Base-by-base conservation (phyloP, 305 asterid species). In the Plantago coronopus region DNA sequence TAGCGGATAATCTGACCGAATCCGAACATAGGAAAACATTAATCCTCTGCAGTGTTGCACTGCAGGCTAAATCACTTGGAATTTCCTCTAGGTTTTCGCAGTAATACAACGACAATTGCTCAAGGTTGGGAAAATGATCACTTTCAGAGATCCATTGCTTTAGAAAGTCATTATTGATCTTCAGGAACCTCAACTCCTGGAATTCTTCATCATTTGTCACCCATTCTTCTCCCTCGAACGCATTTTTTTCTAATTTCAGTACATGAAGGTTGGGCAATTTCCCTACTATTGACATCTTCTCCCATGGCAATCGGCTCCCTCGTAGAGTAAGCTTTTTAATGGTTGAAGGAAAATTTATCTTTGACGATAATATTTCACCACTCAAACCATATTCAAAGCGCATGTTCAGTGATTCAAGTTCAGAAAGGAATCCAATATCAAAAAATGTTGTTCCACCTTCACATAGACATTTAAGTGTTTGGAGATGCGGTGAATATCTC, bases 241-340 rank as follows among this genome's bases (percentile, higher is more conserved):
- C 34, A 3, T 17, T 9, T 1, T 9, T 11, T 14, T 11, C 50
- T 20, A 64, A 10, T 44, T 64, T 64, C 55, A 64, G 56, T 38
- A 42, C 69, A 43, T 56, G 44, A n/a, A 54, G 62, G 43, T 43
- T 64, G 7, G 69, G 62, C 55, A 45, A 53, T 46, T 16, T 46
- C 3, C 50, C 50, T 46, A 46, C n/a, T 14, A 46, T 46, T 46
- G 50, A 46, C 20, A 64, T 44, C 31, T 55, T 27, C 20, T 55
- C 51, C 69, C 69, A 55, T 16, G 54, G 38, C 17, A 54, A 31
- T 15, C 15, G 2, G 1, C n/a, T 12, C 15, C 34, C 29, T 0
- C 14, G 1, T 7, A 64, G 29, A 21, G 31, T 31, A 22, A 47
- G 13, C 59, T 47, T 65, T 47, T 5, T 56, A 1, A 65, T 18